Conservation (phyloP, 2,329 filamentous ascomycete species). For the Colletotrichum sp. region DNA sequence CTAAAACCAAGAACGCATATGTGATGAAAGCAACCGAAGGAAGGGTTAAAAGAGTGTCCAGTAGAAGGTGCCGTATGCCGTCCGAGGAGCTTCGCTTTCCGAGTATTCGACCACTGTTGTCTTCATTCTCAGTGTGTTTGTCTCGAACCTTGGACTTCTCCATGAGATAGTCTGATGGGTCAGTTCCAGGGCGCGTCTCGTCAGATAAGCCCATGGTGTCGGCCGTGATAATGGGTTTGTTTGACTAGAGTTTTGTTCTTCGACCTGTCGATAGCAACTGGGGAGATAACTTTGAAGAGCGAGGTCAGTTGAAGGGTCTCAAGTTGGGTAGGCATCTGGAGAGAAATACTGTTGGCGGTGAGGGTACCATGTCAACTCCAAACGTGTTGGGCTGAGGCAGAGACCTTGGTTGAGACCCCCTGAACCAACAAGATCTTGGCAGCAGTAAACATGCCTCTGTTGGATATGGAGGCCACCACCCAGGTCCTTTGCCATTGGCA, state of each 20-base stretch:
- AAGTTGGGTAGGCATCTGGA: not conserved
- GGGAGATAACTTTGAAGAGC: rapidly evolving
- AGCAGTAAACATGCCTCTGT: not conserved
- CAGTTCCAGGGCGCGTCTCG: not conserved
- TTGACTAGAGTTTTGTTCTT: not conserved
- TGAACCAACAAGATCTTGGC: not conserved
- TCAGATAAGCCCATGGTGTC: not conserved
- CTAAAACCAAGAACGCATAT: not conserved
- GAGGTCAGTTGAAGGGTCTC: not conserved
- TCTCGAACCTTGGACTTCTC: not conserved
- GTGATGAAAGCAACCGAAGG: not conserved
- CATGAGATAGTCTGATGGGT: not conserved
- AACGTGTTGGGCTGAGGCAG: not conserved
- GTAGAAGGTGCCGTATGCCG: not conserved
- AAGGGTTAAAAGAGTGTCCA: not conserved
- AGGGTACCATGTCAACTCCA: not conserved
- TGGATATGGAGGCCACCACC: not conserved
- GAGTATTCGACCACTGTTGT: not conserved
- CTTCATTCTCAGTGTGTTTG: not conserved
- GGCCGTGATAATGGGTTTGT: not conserved
- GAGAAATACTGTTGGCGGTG: not conserved
- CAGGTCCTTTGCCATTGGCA: not conserved
- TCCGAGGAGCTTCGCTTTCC: not conserved
- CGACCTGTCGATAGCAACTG: not conserved
- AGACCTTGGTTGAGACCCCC: not conserved